phyloP scores from a whole-genome alignment of 805 yeast genomes.

The Candida suzukii region DNA sequence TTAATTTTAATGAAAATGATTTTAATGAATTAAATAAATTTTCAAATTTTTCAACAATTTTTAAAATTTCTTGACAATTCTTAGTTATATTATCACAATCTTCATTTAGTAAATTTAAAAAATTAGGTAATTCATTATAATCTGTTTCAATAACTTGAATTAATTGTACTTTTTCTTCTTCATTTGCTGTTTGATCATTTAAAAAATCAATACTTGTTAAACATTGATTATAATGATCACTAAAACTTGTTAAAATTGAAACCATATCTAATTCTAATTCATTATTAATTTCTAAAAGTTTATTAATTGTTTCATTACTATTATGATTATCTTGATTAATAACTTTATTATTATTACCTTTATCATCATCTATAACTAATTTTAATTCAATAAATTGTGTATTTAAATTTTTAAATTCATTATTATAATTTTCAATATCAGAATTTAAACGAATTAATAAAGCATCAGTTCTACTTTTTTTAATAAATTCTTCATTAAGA shows the following conservation, averaged over 20 bases:
- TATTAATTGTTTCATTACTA: conserved; percentile 14
- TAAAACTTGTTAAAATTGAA: conserved; percentile 57
- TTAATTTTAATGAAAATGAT: conserved; percentile 12
- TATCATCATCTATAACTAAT: conserved; percentile 6
- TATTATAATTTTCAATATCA: conserved; percentile 17
- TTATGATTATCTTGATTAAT: background rate
- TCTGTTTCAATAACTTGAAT: conserved; percentile 35
- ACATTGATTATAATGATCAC: conserved; percentile 82
- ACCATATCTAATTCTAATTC: conserved; percentile 65
- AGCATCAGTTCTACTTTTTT: conserved; percentile 19
- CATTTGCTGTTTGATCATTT: conserved; percentile 19
- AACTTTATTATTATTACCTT: background rate
- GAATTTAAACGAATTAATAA: conserved; percentile 17
- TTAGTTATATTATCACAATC: conserved; percentile 22
- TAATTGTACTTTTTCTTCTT: conserved; percentile 19
- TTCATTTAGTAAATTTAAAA: conserved; percentile 39
- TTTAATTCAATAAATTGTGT: conserved; percentile 17
- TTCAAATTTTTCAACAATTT: conserved; percentile 15
- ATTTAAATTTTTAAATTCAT: conserved; percentile 18
- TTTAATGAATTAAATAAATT: conserved; percentile 12
- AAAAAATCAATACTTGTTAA: conserved; percentile 35
- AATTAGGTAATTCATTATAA: conserved; percentile 48
- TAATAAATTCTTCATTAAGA: conserved; percentile 21
- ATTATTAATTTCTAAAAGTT: conserved; percentile 31
- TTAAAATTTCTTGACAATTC: conserved; percentile 21